Base-by-base conservation (phyloP, 2,329 filamentous ascomycete species). In the Pseudocercospora crystallina region DNA sequence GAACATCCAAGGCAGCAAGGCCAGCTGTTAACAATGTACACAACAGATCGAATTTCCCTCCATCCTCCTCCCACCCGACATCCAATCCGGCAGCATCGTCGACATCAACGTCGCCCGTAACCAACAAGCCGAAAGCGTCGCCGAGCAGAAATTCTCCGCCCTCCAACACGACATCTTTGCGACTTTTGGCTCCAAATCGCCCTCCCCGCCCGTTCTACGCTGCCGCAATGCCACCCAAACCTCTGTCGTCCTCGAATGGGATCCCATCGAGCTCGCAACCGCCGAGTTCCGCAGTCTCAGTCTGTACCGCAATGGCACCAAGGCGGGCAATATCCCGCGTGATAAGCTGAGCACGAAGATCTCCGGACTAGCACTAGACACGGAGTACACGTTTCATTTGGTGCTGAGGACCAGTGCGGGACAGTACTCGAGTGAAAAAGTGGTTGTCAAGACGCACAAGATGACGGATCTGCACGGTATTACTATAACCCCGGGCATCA, bases 171-270 rank as follows among this genome's bases (percentile, higher is more conserved):
- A 86, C 63, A 97, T 99, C 75, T 87, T 87, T 73, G 79, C 81
- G 62, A 87, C 88, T 47, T 97, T 97, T 70, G 94, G 94, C 62
- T 83, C 88, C 60, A 78, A 82, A 53, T 85, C 89, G 50, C 94
- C 94, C 30, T 75, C 81, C 17, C 77, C 86, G 1, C 94, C 94
- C 7, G 73, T 87, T 43, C 83, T 99, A 32, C 89, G 90, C 65
- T 95, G 94, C 72, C 87, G 90, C 73, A 99, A 97, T 79, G 91
- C 92, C 48, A 99, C 94, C 1, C 94, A 99, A 73, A 99, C 94
- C n/a, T 95, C 89, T 26, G 87, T 97, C 39, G 94, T 99, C 33
- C 87, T 99, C 45, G 94, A 97, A 74, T 99, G 94, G 94, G 94
- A 97, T 59, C 90, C 92, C 31, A 87, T 99, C 66, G 82, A 92